Evolutionary conservation across 768 basidiomycete genomes (phyloP).

Genomic region (Megacollybia marginata): DNA sequence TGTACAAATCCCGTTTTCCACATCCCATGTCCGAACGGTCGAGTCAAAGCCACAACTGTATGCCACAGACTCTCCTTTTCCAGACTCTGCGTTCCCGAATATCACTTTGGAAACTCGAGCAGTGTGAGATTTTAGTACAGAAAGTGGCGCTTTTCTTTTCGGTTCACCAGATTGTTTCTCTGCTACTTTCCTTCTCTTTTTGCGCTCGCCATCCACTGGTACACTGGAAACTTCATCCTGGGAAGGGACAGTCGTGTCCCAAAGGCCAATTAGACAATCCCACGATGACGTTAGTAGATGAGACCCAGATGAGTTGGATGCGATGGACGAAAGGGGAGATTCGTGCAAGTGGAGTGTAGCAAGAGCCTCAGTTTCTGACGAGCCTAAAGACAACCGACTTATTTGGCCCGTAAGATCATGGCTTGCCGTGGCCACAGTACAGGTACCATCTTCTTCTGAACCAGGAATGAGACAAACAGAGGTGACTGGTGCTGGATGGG

Average conservation of each 20-base stretch:
- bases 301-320: constrained; percentile 44
- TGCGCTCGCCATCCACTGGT: constrained; percentile 33
- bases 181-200: constrained; percentile 56
- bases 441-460: constrained; percentile 14
- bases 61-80: constrained; percentile 27
- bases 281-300: constrained; percentile 79
- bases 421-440: constrained; percentile 59
- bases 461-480: constrained; percentile 51
- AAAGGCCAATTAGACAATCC: constrained; percentile 82
- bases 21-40: constrained; percentile 83
- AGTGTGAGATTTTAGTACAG: constrained; percentile 78
- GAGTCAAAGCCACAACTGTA: constrained; percentile 88
- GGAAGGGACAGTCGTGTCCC: constrained; percentile 57
- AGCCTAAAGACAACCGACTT: constrained; percentile 25
- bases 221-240: constrained; percentile 57
- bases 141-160: constrained; percentile 59
- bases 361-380: constrained; percentile 31
- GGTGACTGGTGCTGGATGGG: constrained; percentile 63
- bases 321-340: constrained; percentile 66
- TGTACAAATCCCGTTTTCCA: constrained; percentile 65
- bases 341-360: constrained; percentile 83
- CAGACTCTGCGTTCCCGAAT: constrained; percentile 34
- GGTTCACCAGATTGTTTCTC: constrained; percentile 28
- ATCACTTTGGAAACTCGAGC: constrained; percentile 70
- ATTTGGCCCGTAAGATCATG: constrained; percentile 74